Conservation (phyloP, 1,284 basidiomycete genomes). For the Puccinia horiana region DNA sequence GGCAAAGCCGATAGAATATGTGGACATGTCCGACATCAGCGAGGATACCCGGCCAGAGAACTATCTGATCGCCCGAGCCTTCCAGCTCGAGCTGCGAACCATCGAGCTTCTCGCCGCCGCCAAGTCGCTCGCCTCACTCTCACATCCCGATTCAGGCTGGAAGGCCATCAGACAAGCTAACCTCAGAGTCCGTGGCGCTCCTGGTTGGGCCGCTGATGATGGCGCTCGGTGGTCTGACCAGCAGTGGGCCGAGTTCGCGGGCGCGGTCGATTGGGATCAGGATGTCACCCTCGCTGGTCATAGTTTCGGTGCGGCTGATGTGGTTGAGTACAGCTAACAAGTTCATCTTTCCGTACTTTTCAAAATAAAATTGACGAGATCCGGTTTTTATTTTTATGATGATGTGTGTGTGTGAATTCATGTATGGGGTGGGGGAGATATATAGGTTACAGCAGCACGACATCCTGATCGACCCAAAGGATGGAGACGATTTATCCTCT, state of each 20-base stretch:
- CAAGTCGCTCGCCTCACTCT: conserved; percentile 8
- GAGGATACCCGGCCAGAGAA: conserved; percentile 20
- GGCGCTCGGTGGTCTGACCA: conserved; percentile 30
- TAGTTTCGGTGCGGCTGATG: conserved; percentile 43
- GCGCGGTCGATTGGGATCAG: conserved; percentile 27
- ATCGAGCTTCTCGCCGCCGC: conserved; percentile 26
- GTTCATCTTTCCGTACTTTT: not conserved
- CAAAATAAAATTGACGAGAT: not conserved
- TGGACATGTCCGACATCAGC: conserved; percentile 33
- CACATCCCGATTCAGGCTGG: conserved; percentile 5
- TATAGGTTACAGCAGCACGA: conserved; percentile 34
- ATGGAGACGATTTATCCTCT: conserved; percentile 32
- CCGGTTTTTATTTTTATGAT: not conserved
- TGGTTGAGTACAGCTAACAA: conserved; percentile 21
- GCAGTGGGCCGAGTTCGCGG: conserved; percentile 27
- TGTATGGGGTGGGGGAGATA: not conserved
- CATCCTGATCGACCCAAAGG: conserved; percentile 14
- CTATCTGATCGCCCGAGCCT: conserved; percentile 18
- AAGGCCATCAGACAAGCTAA: conserved; percentile 15
- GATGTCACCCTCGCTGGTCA: conserved; percentile 43
- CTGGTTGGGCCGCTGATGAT: conserved; percentile 45
- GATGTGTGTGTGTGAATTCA: not conserved
- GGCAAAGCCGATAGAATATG: not conserved
- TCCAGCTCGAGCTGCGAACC: conserved; percentile 34
- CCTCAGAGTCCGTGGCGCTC: conserved; percentile 22